Evolutionary conservation across 2,329 filamentous ascomycete species (phyloP).

Genomic region (Phialocephala subalpina): DNA sequence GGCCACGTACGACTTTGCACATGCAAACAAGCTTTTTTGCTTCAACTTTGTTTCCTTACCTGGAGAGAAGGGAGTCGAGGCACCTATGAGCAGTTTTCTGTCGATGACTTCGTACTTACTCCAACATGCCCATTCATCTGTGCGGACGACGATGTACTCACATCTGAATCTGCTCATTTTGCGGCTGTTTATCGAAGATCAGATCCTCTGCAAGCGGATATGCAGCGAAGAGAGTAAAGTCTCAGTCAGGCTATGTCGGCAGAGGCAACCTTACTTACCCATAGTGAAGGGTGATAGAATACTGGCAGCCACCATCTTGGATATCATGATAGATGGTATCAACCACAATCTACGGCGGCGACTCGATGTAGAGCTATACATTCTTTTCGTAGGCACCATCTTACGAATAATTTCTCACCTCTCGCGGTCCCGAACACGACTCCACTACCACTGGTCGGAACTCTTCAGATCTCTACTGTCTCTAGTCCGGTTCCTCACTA

Average conservation of each 20-base stretch:
- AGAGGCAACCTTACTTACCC: conserved; percentile 86
- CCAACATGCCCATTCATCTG: conserved; percentile 89
- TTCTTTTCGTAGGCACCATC: conserved; percentile 81
- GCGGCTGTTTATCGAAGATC: conserved; percentile 87
- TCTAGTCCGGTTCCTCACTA: conserved; percentile 88
- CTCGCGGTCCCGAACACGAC: conserved; percentile 80
- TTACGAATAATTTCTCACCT: conserved; percentile 85
- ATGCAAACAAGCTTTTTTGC: conserved; percentile 95
- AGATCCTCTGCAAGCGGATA: conserved; percentile 80
- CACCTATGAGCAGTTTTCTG: conserved; percentile 82
- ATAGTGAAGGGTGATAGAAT: conserved; percentile 75
- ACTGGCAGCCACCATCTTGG: conserved; percentile 79
- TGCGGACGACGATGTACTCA: conserved; percentile 81
- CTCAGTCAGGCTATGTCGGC: conserved; percentile 83
- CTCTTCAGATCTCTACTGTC: conserved; percentile 90
- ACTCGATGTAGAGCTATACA: conserved; percentile 86
- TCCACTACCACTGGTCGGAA: conserved; percentile 94
- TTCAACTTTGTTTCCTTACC: conserved; percentile 77
- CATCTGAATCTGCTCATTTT: conserved; percentile 86
- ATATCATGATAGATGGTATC: conserved; percentile 88
- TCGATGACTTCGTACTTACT: conserved; percentile 92
- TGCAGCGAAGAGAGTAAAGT: conserved; percentile 81
- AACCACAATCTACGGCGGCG: conserved; percentile 91
- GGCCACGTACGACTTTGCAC: conserved; percentile 89
- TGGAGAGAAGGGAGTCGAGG: conserved; percentile 70